These are phyloP conservation scores for Spathaspora passalidarum DNA, from an alignment of 805 yeast species.

Conservation along the genomic window DNA sequence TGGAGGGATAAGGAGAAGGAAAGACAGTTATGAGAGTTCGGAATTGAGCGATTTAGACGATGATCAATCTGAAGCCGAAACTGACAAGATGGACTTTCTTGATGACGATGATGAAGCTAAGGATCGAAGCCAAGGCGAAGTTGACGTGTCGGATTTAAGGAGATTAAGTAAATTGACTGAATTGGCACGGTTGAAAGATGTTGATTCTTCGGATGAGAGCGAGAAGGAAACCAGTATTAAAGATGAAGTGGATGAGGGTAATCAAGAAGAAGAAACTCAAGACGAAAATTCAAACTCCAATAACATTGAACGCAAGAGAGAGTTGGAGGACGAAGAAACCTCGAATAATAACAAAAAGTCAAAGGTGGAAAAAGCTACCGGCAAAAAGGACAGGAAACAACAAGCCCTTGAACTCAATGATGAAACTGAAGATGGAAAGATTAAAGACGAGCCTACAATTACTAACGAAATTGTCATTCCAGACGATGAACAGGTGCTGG, in stretches of 20 bases:
- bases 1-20: constrained; percentile 5
- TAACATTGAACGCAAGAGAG: constrained; percentile 2
- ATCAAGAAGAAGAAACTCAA: constrained; percentile 11
- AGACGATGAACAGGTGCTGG: background rate
- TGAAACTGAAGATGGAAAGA: background rate
- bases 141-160: constrained; percentile 32
- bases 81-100: constrained; percentile 73
- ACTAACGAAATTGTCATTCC: too few species aligned
- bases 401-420: background rate
- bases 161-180: constrained; percentile 41
- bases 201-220: constrained; percentile 27
- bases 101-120: constrained; percentile 25
- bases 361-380: background rate
- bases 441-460: background rate
- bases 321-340: constrained; percentile 7
- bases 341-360: background rate
- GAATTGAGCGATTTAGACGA: constrained; percentile 54
- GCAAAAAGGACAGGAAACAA: background rate
- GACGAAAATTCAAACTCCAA: constrained; percentile 13
- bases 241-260: constrained; percentile 17
- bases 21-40: constrained; percentile 36
- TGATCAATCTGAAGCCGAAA: constrained; percentile 81
- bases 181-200: constrained; percentile 38
- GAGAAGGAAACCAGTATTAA: too few species aligned
- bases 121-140: constrained; percentile 15